A percentile compares a stretch with the other conserved stretches of the same genome.
Evolutionary conservation across 1,284 basidiomycete species (phyloP).

Genomic region (Leccinum fallax): DNA sequence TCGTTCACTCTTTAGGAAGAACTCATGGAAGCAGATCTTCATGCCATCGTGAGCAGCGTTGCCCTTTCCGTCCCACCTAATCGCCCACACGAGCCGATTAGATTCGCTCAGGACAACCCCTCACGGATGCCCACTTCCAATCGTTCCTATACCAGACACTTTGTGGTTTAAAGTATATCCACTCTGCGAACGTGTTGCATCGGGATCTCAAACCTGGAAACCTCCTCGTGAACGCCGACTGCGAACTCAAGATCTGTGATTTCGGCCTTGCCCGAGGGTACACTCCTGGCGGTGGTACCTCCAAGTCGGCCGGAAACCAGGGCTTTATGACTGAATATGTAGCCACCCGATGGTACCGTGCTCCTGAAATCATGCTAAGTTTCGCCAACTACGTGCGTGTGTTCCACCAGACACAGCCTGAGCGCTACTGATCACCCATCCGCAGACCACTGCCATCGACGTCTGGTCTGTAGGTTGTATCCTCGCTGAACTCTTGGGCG

Average conservation of each 20-base stretch:
- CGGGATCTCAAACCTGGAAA: constrained; percentile 98
- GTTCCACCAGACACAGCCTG: neutral
- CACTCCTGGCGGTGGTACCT: constrained; percentile 75
- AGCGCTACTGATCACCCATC: constrained; percentile 10
- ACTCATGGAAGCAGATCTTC: constrained; percentile 99
- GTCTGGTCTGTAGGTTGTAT: constrained; percentile 99
- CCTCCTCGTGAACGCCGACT: constrained; percentile 97
- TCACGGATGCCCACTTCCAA: constrained; percentile 98
- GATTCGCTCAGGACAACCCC: constrained; percentile 97
- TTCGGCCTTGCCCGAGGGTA: constrained; percentile 98
- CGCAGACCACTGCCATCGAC: constrained; percentile 83
- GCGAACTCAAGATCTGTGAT: constrained; percentile 98
- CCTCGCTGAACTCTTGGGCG: constrained; percentile 93
- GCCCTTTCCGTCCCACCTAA: neutral
- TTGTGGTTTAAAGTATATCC: constrained; percentile 98
- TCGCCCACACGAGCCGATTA: constrained; percentile 35
- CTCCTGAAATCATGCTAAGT: constrained; percentile 97
- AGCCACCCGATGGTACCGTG: constrained; percentile 96
- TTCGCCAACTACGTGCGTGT: constrained; percentile 89
- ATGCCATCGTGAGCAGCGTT: constrained; percentile 78
- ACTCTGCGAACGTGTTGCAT: constrained; percentile 97
- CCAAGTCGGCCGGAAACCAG: constrained; percentile 75
- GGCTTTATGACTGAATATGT: constrained; percentile 99
- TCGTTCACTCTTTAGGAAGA: constrained; percentile 67
- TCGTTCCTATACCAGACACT: constrained; percentile 99